A percentile compares a stretch with the other conserved stretches of the same genome.
Evolutionary conservation across 2,329 filamentous ascomycete species (phyloP).

Genomic region (Orbilia ellipsospora): DNA sequence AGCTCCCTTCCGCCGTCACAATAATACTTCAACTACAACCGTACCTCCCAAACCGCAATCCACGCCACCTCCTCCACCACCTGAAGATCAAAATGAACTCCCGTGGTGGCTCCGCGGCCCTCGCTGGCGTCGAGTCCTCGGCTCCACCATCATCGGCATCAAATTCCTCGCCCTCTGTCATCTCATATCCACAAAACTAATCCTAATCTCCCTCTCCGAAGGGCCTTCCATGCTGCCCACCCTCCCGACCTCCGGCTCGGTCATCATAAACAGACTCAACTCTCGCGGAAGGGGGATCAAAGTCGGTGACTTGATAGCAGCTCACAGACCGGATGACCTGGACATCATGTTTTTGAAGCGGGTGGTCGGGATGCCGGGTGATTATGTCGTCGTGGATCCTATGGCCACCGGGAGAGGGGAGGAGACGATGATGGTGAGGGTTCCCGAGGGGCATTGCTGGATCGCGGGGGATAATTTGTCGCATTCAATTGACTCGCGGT

Average conservation of each 20-base stretch:
- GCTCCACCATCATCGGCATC: constrained; percentile 60
- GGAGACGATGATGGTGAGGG: constrained; percentile 65
- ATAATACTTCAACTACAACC: constrained; percentile 17
- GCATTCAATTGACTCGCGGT: constrained; percentile 84
- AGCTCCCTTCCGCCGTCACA: constrained; percentile 15
- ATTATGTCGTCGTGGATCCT: constrained; percentile 66
- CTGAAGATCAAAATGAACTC: constrained; percentile 2
- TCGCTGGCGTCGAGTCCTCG: constrained; percentile 42
- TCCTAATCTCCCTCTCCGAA: constrained; percentile 70
- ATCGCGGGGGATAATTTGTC: constrained; percentile 87
- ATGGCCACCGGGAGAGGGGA: constrained; percentile 47
- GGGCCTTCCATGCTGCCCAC: constrained; percentile 94
- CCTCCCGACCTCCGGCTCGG: constrained; percentile 73
- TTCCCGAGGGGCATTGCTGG: constrained; percentile 93
- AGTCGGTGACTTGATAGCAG: constrained; percentile 87
- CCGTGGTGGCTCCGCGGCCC: constrained; percentile 29
- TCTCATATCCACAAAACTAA: constrained; percentile 71
- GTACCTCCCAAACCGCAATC: constrained; percentile 5
- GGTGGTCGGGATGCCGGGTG: constrained; percentile 76
- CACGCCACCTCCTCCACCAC: constrained; percentile 5
- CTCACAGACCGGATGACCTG: constrained; percentile 76
- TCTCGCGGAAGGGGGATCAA: constrained; percentile 73
- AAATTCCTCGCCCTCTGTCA: constrained; percentile 67
- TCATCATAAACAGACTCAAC: constrained; percentile 75
- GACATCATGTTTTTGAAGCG: constrained; percentile 78